Percentiles rank a stretch among this genome's conserved stretches.
phyloP scores from a whole-genome alignment of 208 protist genomes.

The Leishmania arabica region DNA sequence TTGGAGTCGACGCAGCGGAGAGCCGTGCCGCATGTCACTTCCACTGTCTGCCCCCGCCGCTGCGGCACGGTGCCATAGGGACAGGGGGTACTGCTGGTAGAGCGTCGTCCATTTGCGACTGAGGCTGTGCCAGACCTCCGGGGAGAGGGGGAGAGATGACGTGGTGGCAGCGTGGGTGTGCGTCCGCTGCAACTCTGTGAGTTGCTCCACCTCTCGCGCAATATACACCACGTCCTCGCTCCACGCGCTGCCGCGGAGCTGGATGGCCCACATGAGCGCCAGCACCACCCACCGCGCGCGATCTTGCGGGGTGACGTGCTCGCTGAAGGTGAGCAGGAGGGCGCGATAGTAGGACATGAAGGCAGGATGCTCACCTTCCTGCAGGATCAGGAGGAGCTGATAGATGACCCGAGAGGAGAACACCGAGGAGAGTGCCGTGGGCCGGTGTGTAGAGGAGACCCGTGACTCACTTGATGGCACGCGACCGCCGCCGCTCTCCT shows the following conservation, averaged over 20 bases:
- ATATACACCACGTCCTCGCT: slow-evolving; percentile 42
- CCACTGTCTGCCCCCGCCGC: not conserved
- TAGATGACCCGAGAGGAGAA: slow-evolving; percentile 62
- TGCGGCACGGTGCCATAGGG: slow-evolving; percentile 24
- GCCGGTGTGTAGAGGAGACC: not conserved
- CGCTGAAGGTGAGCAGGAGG: slow-evolving; percentile 35
- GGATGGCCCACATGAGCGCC: slow-evolving; percentile 39
- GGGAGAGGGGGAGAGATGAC: slow-evolving; percentile 8
- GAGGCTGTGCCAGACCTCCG: slow-evolving; percentile 34
- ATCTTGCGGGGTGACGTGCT: slow-evolving; percentile 29
- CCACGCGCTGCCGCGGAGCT: slow-evolving; percentile 17
- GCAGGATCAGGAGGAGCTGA: slow-evolving; percentile 64
- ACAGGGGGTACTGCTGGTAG: slow-evolving; percentile 32
- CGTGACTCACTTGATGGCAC: not conserved
- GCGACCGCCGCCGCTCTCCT: not conserved
- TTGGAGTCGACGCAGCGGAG: not conserved
- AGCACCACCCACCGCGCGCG: slow-evolving; percentile 47
- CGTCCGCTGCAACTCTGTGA: slow-evolving; percentile 22
- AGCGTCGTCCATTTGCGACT: slow-evolving; percentile 39
- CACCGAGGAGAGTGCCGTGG: slow-evolving; percentile 11
- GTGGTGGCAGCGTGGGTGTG: not conserved
- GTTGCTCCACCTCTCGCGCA: slow-evolving; percentile 42
- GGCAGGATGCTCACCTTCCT: slow-evolving; percentile 62
- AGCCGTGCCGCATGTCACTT: not conserved
- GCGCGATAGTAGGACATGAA: slow-evolving; percentile 74